Percentiles rank a stretch among this genome's conserved stretches.
These are phyloP conservation scores for Lepidium africanum DNA, from an alignment of 345 rosid genomes.

Conservation along the genomic window DNA sequence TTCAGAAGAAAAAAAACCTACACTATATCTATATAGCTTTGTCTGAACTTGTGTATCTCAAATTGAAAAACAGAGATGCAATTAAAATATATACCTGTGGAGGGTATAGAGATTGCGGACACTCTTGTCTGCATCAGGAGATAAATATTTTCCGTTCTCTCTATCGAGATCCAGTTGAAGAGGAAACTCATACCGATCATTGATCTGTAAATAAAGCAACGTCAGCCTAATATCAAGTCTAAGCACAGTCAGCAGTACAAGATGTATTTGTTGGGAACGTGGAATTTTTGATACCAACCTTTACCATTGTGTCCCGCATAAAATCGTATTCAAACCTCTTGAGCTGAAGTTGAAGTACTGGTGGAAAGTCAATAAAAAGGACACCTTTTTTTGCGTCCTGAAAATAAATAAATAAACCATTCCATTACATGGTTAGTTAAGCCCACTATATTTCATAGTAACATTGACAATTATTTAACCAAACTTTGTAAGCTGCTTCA, in stretches of 20 bases:
- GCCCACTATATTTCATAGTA: neutral
- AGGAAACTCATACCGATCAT: slow-evolving; percentile 96
- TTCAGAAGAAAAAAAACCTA: neutral
- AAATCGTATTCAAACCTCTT: slow-evolving; percentile 98
- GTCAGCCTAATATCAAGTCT: slow-evolving; percentile 3
- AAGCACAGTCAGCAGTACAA: neutral
- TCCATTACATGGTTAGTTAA: neutral
- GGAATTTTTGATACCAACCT: slow-evolving; percentile 45
- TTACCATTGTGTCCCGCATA: slow-evolving; percentile 94
- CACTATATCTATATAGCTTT: neutral
- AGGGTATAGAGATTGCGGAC: slow-evolving; percentile 89
- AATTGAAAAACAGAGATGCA: slow-evolving; percentile 3
- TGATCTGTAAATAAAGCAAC: slow-evolving; percentile 45
- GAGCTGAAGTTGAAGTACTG: slow-evolving; percentile 94
- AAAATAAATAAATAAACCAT: neutral
- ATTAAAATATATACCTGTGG: slow-evolving; percentile 52
- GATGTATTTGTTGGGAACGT: neutral
- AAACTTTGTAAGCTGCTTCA: neutral
- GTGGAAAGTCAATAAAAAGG: slow-evolving; percentile 85
- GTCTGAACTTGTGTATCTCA: neutral
- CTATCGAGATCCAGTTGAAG: slow-evolving; percentile 92
- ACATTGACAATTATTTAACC: neutral
- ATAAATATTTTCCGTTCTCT: slow-evolving; percentile 73
- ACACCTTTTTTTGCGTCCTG: slow-evolving; percentile 99
- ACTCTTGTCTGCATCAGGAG: slow-evolving; percentile 88